Evolutionary conservation across 2,329 filamentous ascomycete genomes (phyloP), one percentile per base, ranked within the genome.

Genomic region (Fonsecaea multimorphosa): DNA sequence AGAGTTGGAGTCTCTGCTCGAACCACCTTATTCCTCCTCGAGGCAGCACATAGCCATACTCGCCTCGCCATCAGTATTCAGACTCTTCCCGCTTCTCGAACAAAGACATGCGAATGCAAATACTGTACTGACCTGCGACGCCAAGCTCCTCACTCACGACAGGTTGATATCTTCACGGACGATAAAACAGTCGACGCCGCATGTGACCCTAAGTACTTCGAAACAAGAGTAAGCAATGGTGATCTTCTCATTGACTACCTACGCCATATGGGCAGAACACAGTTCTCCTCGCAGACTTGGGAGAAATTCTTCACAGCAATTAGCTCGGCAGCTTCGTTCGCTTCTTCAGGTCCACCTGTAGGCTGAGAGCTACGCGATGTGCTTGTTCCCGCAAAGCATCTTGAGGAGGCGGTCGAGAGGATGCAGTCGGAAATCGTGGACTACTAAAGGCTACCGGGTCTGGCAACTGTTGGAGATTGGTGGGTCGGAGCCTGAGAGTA

Each of bases 321-420:
- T 16, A 79, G 78, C 65, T 81, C 79, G 14, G 80, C 81, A 7
- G 76, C 71, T 64, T 83, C 79, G 66, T 78, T 78, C 82, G 80
- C 61, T 76, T 77, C 19, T 84, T 69, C 73, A 78, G 78, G 3
- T 78, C 73, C 12, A 84, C 74, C 66, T 80, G 78, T 27, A n/a
- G n/a, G n/a, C n/a, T n/a, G n/a, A n/a, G n/a, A 64, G 66, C 40
- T 75, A 76, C 0, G 78, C 82, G 49, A 84, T 80, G 73, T 84
- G 81, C 72, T 84, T 82, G 66, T 83, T 58, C 63, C 14, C 76
- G 72, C 74, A 70, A 53, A 58, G 61, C 1, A 71, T 52, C 63
- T 80, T 81, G 31, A 71, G 66, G 4, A 66, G 67, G 3, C 79
- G 78, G 0, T 75, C 74, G 59, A 76, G 81, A 68, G 61, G n/a